Percentiles rank a stretch among this genome's conserved stretches.
Evolutionary conservation across 352 stramenopile genomes (phyloP).

Genomic region (Bremia lactucae): DNA sequence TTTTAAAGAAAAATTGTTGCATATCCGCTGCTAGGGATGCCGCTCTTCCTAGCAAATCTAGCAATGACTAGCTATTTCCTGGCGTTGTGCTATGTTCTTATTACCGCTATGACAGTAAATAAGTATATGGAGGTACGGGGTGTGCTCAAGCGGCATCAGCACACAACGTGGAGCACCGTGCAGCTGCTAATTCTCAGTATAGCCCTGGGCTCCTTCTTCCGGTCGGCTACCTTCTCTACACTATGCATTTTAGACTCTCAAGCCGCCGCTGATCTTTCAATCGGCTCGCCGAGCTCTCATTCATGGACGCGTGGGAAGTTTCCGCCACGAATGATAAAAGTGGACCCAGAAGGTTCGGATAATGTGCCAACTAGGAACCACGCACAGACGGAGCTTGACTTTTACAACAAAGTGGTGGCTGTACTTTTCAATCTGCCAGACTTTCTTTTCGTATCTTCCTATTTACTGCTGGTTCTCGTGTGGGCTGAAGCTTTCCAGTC

Average conservation of each 20-base stretch:
- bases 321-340: constrained; percentile 3
- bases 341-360: constrained; percentile 11
- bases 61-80: constrained; percentile 84
- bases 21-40: constrained; percentile 27
- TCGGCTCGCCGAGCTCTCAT: constrained; percentile 15
- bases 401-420: constrained; percentile 86
- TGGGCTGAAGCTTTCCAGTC: constrained; percentile 87
- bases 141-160: constrained; percentile 53
- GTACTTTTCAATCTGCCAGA: constrained; percentile 90
- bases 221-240: constrained; percentile 77
- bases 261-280: constrained; percentile 31
- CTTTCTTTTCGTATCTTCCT: constrained; percentile 86
- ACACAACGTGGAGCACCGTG: constrained; percentile 67
- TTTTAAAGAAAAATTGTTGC: too few species aligned
- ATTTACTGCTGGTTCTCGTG: constrained; percentile 84
- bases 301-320: constrained; percentile 9
- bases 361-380: too few species aligned
- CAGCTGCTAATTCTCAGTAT: constrained; percentile 77
- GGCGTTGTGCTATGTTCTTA: constrained; percentile 78
- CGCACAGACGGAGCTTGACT: constrained; percentile 77
- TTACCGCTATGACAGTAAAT: constrained; percentile 67
- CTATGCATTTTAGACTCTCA: constrained; percentile 84
- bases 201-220: constrained; percentile 78
- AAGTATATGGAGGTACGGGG: constrained; percentile 66
- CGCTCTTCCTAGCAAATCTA: constrained; percentile 82